Evolutionary conservation across 1,284 basidiomycete genomes (phyloP).

Genomic region (Blastosporella zonata): DNA sequence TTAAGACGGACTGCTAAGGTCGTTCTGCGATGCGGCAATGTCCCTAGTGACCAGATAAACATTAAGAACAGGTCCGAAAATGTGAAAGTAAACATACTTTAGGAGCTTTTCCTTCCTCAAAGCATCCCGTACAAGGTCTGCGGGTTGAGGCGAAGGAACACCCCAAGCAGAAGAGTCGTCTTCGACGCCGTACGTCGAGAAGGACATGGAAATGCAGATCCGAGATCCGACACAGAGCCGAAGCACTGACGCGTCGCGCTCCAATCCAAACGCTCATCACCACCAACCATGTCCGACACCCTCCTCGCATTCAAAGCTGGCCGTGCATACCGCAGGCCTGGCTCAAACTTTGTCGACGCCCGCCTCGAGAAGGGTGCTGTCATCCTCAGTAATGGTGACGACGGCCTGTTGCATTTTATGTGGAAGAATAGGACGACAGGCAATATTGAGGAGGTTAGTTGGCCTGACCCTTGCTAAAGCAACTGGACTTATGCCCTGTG

Average conservation of each 20-base stretch:
- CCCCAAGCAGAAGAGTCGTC: constrained; percentile 68
- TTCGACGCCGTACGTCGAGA: constrained; percentile 40
- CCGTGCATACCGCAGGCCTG: constrained; percentile 63
- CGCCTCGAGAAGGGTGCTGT: constrained; percentile 69
- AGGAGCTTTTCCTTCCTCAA: constrained; percentile 58
- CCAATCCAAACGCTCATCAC: constrained; percentile 2
- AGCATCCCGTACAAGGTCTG: constrained; percentile 69
- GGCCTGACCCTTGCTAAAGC: neutral
- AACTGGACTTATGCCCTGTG: neutral
- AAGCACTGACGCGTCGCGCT: constrained; percentile 42
- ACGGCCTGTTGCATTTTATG: constrained; percentile 70
- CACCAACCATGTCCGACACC: constrained; percentile 35
- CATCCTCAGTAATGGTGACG: constrained; percentile 62
- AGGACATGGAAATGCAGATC: constrained; percentile 37
- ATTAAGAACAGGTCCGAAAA: constrained; percentile 1
- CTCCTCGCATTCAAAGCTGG: constrained; percentile 80
- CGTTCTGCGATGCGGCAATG: constrained; percentile 67
- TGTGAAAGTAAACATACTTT: constrained; percentile 28
- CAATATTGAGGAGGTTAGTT: constrained; percentile 55
- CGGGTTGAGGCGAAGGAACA: constrained; percentile 40
- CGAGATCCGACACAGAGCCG: constrained; percentile 28
- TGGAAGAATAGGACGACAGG: constrained; percentile 72
- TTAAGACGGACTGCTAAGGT: constrained; percentile 57
- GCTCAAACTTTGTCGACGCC: constrained; percentile 65
- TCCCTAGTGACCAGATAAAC: constrained; percentile 46